Evolutionary conservation across 108 stramenopile species (phyloP).

Genomic region (Cylindrotheca fusiformis): DNA sequence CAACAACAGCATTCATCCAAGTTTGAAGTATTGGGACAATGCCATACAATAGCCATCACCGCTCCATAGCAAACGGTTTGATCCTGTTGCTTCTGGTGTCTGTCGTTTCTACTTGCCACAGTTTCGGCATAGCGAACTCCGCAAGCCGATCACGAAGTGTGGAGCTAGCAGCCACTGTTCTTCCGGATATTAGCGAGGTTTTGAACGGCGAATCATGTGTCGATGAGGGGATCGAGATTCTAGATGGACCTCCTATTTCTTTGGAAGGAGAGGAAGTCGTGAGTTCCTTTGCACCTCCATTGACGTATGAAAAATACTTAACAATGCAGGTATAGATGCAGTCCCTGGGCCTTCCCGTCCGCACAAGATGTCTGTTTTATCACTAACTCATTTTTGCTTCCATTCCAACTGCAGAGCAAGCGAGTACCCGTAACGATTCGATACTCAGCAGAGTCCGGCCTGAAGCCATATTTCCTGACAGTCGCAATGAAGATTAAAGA

Average conservation of each 20-base stretch:
- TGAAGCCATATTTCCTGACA: constrained; percentile 76
- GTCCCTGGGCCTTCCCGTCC: not conserved
- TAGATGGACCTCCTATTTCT: not conserved
- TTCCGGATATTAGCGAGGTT: not conserved
- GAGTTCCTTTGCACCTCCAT: constrained; percentile 25
- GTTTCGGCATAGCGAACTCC: no score
- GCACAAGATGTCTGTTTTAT: not conserved
- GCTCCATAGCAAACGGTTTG: no score
- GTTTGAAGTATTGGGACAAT: no score
- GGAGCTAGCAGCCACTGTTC: not conserved
- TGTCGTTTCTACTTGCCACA: no score
- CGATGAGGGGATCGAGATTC: not conserved
- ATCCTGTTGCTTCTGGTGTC: no score
- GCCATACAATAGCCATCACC: no score
- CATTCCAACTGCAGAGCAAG: constrained; percentile 12
- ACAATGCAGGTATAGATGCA: constrained; percentile 59
- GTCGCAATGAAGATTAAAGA: constrained; percentile 71
- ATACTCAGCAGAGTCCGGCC: constrained; percentile 56
- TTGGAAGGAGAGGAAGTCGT: not conserved
- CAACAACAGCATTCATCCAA: no score
- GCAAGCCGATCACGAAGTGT: no score
- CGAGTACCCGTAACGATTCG: constrained; percentile 72
- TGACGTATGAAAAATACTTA: constrained; percentile 60
- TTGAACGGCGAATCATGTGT: not conserved
- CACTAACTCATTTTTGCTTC: not conserved